Conservation (phyloP, 1,284 basidiomycete genomes). For the Tilletiaria anomala region DNA sequence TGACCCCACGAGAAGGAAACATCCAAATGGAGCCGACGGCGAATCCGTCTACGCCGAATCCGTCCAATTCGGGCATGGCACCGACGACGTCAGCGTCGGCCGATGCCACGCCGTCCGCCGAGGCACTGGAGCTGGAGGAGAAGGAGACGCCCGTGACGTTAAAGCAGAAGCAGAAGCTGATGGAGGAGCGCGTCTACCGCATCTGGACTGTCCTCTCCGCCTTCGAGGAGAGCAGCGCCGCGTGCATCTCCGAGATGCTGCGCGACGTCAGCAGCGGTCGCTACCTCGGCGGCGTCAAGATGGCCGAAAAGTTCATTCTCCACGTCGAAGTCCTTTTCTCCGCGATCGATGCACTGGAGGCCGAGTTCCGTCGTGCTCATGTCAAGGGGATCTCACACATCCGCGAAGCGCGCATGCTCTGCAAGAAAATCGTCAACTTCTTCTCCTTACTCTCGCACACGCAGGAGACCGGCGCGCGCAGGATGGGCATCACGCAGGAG, state of each 20-base stretch:
- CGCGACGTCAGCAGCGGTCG: slow-evolving; percentile 83
- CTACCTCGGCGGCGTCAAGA: slow-evolving; percentile 87
- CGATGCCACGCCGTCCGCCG: slow-evolving; percentile 9
- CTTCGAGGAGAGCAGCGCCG: slow-evolving; percentile 97
- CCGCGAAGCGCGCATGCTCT: slow-evolving; percentile 92
- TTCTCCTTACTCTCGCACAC: slow-evolving; percentile 95
- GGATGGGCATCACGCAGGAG: slow-evolving; percentile 94
- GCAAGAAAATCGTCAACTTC: slow-evolving; percentile 95
- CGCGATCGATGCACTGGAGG: slow-evolving; percentile 89
- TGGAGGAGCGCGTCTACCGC: slow-evolving; percentile 95
- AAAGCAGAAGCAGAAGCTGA: slow-evolving; percentile 76
- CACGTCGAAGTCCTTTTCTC: slow-evolving; percentile 97
- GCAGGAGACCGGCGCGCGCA: slow-evolving; percentile 70
- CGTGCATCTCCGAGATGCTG: slow-evolving; percentile 97
- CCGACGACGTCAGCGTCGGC: neutral
- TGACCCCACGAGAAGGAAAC: slow-evolving; percentile 22
- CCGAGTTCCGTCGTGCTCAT: slow-evolving; percentile 53
- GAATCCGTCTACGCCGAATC: neutral
- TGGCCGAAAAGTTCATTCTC: slow-evolving; percentile 96
- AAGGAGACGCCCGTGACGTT: slow-evolving; percentile 67
- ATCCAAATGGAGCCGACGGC: neutral
- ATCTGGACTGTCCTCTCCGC: slow-evolving; percentile 99
- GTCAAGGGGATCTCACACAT: slow-evolving; percentile 75
- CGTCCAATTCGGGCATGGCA: neutral
- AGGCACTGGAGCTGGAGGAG: slow-evolving; percentile 48